Base-by-base conservation (phyloP, 345 rosid genomes). In the Lumnitzera littorea region DNA sequence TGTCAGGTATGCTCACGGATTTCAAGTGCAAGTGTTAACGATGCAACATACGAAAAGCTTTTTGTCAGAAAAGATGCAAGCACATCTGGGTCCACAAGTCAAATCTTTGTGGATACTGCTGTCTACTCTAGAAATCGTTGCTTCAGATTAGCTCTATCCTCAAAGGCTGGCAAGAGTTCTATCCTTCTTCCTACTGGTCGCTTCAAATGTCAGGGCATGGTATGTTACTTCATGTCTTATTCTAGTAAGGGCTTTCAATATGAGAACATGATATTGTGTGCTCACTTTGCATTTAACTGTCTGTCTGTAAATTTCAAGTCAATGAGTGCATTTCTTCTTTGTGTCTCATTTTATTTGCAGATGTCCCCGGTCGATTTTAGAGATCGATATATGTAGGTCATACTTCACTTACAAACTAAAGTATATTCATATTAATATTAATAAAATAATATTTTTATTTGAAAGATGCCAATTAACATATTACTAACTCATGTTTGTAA, bases 51-150 rank as follows among this genome's bases (percentile, higher is more conserved):
- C 65, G 72, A 62, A 55, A 79, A 67, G 24, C 64, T 90, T 68
- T 94, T 80, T 73, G 72, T 90, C 15, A 80, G 62, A 69, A 94
- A 90, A 67, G 91, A 84, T 57, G 75, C 95, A 46, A 75, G 63
- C 71, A 74, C 81, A 57, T 55, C 81, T 49, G 81, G 64, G 53
- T 57, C 67, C 46, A 56, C 80, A 65, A 60, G 73, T 65, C 86
- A 84, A 50, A 80, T 82, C 64, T 94, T 94, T 67, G 81, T 90
- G 69, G 99, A 94, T 74, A 77, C 84, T 73, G 97, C 95, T 72
- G 97, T 94, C 53, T 94, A 94, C 73, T 72, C 96, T 51, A 84
- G 91, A 80, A 94, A 94, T 58, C 95, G 99, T 49, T 88, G 96
- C 82, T 94, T 94, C 71, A 97, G 96, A 27, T 76, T 90, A 65